These are phyloP conservation scores for Claviceps purpurea DNA, from an alignment of 2,329 filamentous ascomycete genomes.

Conservation along the genomic window DNA sequence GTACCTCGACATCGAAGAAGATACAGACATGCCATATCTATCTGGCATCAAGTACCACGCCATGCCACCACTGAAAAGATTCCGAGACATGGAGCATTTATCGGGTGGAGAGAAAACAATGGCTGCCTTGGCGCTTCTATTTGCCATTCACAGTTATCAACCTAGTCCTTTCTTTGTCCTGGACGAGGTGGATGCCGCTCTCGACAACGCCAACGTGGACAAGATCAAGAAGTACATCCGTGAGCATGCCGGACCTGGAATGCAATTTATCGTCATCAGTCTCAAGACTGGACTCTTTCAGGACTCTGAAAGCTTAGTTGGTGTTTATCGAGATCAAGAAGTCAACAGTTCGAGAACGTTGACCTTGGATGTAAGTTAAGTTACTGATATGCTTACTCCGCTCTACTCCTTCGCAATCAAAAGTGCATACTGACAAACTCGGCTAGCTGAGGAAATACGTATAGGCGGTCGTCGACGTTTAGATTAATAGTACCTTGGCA, in stretches of 20 bases:
- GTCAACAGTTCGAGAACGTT: constrained; percentile 85
- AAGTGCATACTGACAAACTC: constrained; percentile 3
- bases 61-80: constrained; percentile 95
- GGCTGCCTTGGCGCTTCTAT: constrained; percentile 88
- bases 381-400: constrained; percentile 8
- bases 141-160: constrained; percentile 93
- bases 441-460: constrained; percentile 22
- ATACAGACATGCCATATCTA: constrained; percentile 91
- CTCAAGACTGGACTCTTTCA: constrained; percentile 94
- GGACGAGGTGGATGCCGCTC: constrained; percentile 91
- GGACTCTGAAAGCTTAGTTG: constrained; percentile 88
- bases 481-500: too few species aligned
- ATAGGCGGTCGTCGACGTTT: constrained; percentile 8
- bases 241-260: constrained; percentile 86
- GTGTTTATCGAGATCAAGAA: constrained; percentile 88
- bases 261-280: constrained; percentile 98
- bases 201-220: constrained; percentile 96
- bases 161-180: constrained; percentile 95
- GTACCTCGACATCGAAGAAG: constrained; percentile 84
- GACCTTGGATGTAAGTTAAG: constrained; percentile 94
- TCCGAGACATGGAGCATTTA: constrained; percentile 97
- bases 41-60: constrained; percentile 96
- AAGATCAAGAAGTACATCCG: constrained; percentile 94
- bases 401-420: neutral
- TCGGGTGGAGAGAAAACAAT: constrained; percentile 98